Evolutionary conservation across 2,329 filamentous ascomycete species (phyloP), one percentile per base, ranked within the genome.

Genomic region (Trichophyton rubrum): DNA sequence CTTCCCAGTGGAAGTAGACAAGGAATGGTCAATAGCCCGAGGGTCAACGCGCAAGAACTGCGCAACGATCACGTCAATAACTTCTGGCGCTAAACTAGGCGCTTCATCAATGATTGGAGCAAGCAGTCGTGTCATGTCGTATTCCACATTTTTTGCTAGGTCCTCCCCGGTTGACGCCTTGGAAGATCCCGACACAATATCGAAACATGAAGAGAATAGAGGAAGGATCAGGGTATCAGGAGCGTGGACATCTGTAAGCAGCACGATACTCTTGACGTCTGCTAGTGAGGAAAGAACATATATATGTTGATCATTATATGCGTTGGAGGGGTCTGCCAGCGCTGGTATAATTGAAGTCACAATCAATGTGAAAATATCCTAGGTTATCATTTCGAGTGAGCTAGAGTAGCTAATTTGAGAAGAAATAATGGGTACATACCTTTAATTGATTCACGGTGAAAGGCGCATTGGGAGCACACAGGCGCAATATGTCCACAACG

Each of bases 321-420:
- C 86, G 71, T 95, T 87, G 43, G 86, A 86, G 11, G 91, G 89
- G 68, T 96, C 87, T 68, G 89, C 87, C 27, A 97, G 83, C 53
- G 90, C 85, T 55, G 91, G 90, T 53, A 97, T 81, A 65, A 95
- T 87, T 56, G 86, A 85, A 61, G 84, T 86, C 67, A 96, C 84
- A 71, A 96, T 90, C 63, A 96, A 83, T 30, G 85, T 87, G 77
- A 97, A 99, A 71, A 97, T 92, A 75, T 95, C 90, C 90, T 95
- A 66, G 15, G 3, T 3, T 11, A 40, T 22, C 15, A 15, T n/a
- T 22, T 9, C 1, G 13, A 20, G 41, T 57, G n/a, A 57, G 55
- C 15, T n/a, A 57, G 30, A 6, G 30, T 57, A 24, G 7, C 55
- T 6, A 40, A n/a, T 43, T 20, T 47, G 38, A 20, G 7, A 35